Conservation (phyloP, 179 eudicot genomes). For the Heliamphora pulchella region DNA sequence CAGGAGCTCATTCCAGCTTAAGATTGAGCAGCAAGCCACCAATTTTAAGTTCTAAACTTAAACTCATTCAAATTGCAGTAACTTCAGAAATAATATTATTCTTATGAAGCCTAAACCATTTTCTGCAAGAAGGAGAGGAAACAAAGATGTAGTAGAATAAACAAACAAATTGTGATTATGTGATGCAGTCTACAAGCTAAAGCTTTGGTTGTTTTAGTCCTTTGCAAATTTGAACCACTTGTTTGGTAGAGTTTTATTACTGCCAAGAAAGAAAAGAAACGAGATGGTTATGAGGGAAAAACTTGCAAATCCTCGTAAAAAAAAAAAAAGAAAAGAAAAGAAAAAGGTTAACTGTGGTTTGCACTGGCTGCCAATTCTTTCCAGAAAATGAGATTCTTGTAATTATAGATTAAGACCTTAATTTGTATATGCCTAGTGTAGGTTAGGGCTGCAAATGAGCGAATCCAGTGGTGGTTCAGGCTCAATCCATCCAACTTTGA, state of each 20-base stretch:
- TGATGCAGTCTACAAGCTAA: not conserved
- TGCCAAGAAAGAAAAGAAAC: not conserved
- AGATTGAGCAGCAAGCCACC: not conserved
- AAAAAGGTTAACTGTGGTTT: too few species aligned
- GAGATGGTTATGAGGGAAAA: not conserved
- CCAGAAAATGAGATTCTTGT: too few species aligned
- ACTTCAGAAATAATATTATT: not conserved
- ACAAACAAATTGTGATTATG: not conserved
- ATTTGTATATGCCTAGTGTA: too few species aligned
- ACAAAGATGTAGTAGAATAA: not conserved
- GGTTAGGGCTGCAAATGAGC: too few species aligned
- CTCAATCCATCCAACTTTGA: too few species aligned
- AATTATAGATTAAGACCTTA: too few species aligned
- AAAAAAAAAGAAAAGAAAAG: too few species aligned
- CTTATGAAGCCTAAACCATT: too few species aligned
- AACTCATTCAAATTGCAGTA: not conserved
- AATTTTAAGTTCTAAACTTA: not conserved
- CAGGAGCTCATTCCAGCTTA: not conserved
- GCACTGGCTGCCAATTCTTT: not conserved
- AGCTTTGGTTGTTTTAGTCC: not conserved
- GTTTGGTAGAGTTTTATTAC: not conserved
- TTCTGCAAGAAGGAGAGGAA: not conserved
- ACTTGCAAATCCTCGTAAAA: too few species aligned
- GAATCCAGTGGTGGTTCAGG: too few species aligned
- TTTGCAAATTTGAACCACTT: not conserved